Base-by-base conservation (phyloP, 257 asterid genomes). In the Fraxinus cuspidata region DNA sequence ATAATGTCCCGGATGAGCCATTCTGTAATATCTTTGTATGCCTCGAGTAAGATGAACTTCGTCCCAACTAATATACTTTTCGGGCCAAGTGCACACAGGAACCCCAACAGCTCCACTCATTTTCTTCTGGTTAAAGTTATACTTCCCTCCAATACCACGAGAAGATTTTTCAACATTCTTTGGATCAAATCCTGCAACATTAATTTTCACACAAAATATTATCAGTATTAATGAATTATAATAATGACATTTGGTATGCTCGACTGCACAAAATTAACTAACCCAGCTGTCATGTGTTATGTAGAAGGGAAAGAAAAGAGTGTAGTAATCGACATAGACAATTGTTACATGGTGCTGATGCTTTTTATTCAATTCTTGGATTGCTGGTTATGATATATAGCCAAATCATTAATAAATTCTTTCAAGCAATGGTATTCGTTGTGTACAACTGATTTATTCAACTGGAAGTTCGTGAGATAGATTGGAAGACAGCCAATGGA, bases 21-120 rank as follows among this genome's bases (percentile, higher is more conserved):
- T 23, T 81, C 74, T n/a, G 81, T 23, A 7, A 71, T 47, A 13
- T 40, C 42, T 42, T 12, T 68, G 35, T 85, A 74, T 31, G 81
- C 88, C 56, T 44, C 76, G 86, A 5, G 85, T 80, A 51, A 82
- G 68, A 75, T 82, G 81, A 18, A 80, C 19, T 19, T 86, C 86
- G 34, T 85, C 85, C 88, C 88, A 85, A 37, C 71, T 40, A 25
- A 83, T 56, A 72, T 68, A 40, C 2, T 23, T 28, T 0, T 68
- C 23, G 5, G 40, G 86, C 74, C 40, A 7, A 21, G 23, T 28
- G 38, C 89, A 85, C 1, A 51, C 75, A 13, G 66, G 51, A 49
- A 73, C 82, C 10, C 77, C 76, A 2, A 13, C 40, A 3, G 6
- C 13, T 2, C 86, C 89, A n/a, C 89, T 83, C 25, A 2, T 37